Evolutionary conservation across 768 basidiomycete genomes (phyloP), one percentile per base, ranked within the genome.

Genomic region (Tulasnella sp.): DNA sequence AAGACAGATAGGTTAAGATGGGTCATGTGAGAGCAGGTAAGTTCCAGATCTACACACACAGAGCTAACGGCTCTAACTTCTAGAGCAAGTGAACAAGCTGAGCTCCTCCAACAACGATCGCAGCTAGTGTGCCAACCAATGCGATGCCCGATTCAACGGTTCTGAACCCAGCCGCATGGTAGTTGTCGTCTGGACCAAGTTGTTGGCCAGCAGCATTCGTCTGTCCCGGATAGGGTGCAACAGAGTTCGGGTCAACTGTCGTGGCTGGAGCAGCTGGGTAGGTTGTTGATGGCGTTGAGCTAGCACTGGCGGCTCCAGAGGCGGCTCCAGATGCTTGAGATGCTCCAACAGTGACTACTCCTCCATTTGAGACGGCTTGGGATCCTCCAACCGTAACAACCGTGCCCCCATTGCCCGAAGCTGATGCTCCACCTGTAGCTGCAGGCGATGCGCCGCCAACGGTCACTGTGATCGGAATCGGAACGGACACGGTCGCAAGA

Each of bases 191-290:
- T 11, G 75, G 75, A 38, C 75, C 75, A 29, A 76, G 37, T 5
- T 29, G n/a, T 22, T 42, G 38, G 25, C 75, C 75, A 4, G n/a
- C 67, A 15, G 11, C n/a, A n/a, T 58, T 58, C 38, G 64, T 76
- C 75, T 39, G 37, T 37, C 75, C 75, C 36, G 75, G 75, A 49
- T 40, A 68, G 25, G 75, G 75, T 22, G 75, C 75, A 40, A 39
- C 64, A 25, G 29, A 76, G 9, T 37, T 72, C 34, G 64, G 34
- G 39, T 36, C 37, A 8, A 76, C 19, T 2, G 75, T 68, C 25
- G 75, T 68, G 7, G 40, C 38, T 15, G 75, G 75, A 17, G 75
- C 75, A 68, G 75, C 38, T 12, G 75, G 75, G 7, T 70, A 52
- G 25, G 75, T 68, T 7, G 75, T 34, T 14, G 75, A 69, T 9